Base-by-base conservation (phyloP, 2,329 filamentous ascomycete species). In the Colletotrichum chlorophyti region DNA sequence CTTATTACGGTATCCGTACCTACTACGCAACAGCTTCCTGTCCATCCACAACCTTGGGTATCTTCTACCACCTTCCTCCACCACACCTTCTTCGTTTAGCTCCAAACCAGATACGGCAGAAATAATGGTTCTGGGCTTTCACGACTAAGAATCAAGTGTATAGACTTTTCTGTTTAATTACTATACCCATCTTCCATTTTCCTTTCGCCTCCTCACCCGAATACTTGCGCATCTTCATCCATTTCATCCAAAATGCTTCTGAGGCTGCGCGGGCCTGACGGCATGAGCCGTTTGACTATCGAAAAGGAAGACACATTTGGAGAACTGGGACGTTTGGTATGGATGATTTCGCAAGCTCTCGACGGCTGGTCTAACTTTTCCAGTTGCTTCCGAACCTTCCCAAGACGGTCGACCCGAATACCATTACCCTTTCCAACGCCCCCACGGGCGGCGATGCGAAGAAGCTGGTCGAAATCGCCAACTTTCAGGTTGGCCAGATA, bases 181-280 rank as follows among this genome's bases (percentile, higher is more conserved):
- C 23, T 17, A 48, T 31, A 45, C 26, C 38, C 42, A 11, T 29
- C 27, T n/a, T 23, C 29, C 42, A 9, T 26, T 34, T 15, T 15
- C 15, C 37, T 40, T 50, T 32, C 6, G 34, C 11, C 21, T 40
- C 7, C 31, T 23, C n/a, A 50, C 12, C n/a, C n/a, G n/a, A n/a
- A n/a, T n/a, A n/a, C 19, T 45, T 11, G 21, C 37, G 27, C n/a
- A 34, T 19, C 19, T 40, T 41, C 51, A 31, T 17, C 17, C 17
- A 41, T 15, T 26, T 24, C 52, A 19, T 32, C 70, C 70, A 77
- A 70, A 64, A 97, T 97, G 87, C 83, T 97, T 69, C 81, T 97
- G 54, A 87, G 93, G 74, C 91, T 97, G 66, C 89, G 93, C 68
- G 93, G 93, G 72, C 92, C 91, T 64, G 93, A 97, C 78, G 95